Conservation (phyloP, 1,284 basidiomycete genomes). For the Pisolithus thermaeus region DNA sequence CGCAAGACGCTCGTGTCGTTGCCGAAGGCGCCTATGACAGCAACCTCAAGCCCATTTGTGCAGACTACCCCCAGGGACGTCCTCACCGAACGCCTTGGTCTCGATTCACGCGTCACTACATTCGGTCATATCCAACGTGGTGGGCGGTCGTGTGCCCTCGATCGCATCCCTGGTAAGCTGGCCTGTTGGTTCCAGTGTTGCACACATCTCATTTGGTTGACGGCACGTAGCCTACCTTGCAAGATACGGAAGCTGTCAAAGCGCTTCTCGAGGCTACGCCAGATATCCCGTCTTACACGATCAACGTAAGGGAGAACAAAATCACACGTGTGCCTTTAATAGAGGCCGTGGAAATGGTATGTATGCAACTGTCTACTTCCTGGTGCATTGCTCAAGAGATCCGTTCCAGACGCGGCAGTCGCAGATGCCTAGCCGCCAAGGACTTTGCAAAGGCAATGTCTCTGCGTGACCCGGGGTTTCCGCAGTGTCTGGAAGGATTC, state of each 20-base stretch:
- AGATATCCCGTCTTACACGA: conserved; percentile 94
- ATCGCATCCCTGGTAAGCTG: conserved; percentile 80
- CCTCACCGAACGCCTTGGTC: conserved; percentile 78
- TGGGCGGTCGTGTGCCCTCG: conserved; percentile 87
- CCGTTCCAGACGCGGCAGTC: conserved; percentile 73
- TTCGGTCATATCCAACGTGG: conserved; percentile 97
- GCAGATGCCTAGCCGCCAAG: conserved; percentile 73
- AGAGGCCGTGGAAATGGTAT: conserved; percentile 85
- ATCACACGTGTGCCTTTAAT: conserved; percentile 88
- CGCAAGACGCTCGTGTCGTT: conserved; percentile 96
- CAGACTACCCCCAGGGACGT: conserved; percentile 90
- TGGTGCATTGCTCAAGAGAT: conserved; percentile 4
- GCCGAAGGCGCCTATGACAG: conserved; percentile 93
- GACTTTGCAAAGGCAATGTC: conserved; percentile 88
- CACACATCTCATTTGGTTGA: background rate
- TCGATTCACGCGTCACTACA: conserved; percentile 97
- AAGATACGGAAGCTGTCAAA: conserved; percentile 92
- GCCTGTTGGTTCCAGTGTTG: background rate
- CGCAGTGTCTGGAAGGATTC: conserved; percentile 84
- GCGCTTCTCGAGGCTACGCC: conserved; percentile 87
- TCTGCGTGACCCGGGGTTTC: conserved; percentile 89
- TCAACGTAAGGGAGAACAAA: conserved; percentile 94
- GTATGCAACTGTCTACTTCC: conserved; percentile 6
- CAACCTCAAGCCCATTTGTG: conserved; percentile 84
- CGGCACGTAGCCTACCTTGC: conserved; percentile 73